These are phyloP conservation scores for Xylaria sp. DNA, from an alignment of 2,329 filamentous ascomycete genomes.

Conservation along the genomic window DNA sequence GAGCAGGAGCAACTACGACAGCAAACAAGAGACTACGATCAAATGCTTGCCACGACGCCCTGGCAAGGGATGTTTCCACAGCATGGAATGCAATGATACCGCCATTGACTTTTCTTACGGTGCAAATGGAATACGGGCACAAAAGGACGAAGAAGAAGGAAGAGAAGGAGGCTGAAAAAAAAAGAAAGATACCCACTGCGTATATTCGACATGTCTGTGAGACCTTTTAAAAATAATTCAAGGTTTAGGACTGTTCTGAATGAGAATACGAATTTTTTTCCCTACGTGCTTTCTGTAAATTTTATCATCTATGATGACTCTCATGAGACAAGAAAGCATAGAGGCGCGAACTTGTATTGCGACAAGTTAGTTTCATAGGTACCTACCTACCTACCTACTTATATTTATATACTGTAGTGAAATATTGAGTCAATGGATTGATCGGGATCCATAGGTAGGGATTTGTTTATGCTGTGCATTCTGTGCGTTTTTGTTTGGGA, in stretches of 20 bases:
- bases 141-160: conserved; percentile 15
- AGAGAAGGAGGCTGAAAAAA: conserved; percentile 27
- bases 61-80: conserved; percentile 42
- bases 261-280: conserved; percentile 8
- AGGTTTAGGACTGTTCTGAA: neutral
- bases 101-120: conserved; percentile 24
- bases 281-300: conserved; percentile 3
- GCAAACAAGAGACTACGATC: conserved; percentile 51
- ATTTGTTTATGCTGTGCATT: conserved; percentile 7
- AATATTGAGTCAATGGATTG: neutral
- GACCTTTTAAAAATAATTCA: neutral
- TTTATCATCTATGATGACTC: conserved; percentile 20
- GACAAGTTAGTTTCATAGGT: neutral
- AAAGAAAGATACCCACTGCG: conserved; percentile 38
- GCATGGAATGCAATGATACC: conserved; percentile 35
- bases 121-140: neutral
- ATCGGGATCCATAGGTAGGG: neutral
- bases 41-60: conserved; percentile 51
- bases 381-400: no score
- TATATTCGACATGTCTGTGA: conserved; percentile 25
- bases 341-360: conserved; percentile 18
- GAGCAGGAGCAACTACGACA: conserved; percentile 43
- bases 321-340: conserved; percentile 22
- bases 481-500: no score
- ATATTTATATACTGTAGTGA: no score